Evolutionary conservation across 352 stramenopile genomes (phyloP).

Genomic region (Peronospora tabacina): DNA sequence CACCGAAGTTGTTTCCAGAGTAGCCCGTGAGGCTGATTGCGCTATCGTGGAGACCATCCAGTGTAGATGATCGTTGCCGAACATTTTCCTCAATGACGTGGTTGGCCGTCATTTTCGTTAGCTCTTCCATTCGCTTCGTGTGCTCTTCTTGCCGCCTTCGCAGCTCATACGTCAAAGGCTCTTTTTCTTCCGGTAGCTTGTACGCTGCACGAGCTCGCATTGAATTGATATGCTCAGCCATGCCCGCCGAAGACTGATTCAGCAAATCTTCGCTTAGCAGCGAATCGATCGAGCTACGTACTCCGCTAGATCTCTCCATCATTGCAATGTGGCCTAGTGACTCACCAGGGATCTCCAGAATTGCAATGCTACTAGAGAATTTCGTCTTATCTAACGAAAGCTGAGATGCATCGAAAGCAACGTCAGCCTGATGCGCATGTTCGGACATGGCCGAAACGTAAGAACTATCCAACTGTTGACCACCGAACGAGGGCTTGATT

Average conservation of each 20-base stretch:
- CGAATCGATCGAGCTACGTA: slow-evolving; percentile 23
- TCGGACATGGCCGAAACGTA: slow-evolving; percentile 6
- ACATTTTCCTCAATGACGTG: slow-evolving; percentile 35
- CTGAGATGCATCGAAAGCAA: slow-evolving; percentile 25
- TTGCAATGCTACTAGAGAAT: slow-evolving; percentile 26
- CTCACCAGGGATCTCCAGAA: slow-evolving; percentile 22
- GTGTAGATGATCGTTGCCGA: slow-evolving; percentile 38
- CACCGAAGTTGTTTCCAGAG: slow-evolving; percentile 17
- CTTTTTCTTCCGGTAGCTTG: slow-evolving; percentile 29
- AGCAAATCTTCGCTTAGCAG: slow-evolving; percentile 43
- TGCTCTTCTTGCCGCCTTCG: slow-evolving; percentile 45
- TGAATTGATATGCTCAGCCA: slow-evolving; percentile 36
- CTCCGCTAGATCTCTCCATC: slow-evolving; percentile 27
- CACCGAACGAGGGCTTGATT: slow-evolving; percentile 8
- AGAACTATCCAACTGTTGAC: slow-evolving; percentile 11
- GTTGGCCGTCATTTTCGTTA: slow-evolving; percentile 35
- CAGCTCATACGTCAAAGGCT: slow-evolving; percentile 41
- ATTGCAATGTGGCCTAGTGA: slow-evolving; percentile 26
- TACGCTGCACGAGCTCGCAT: slow-evolving; percentile 23
- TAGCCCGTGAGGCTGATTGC: slow-evolving; percentile 23
- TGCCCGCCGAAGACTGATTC: slow-evolving; percentile 31
- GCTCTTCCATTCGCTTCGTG: slow-evolving; percentile 50
- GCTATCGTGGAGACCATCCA: slow-evolving; percentile 36
- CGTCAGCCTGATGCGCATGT: slow-evolving; percentile 8
- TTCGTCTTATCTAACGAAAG: slow-evolving; percentile 25